Evolutionary conservation across 1,284 basidiomycete species (phyloP).

Genomic region (Puccinia polysora): DNA sequence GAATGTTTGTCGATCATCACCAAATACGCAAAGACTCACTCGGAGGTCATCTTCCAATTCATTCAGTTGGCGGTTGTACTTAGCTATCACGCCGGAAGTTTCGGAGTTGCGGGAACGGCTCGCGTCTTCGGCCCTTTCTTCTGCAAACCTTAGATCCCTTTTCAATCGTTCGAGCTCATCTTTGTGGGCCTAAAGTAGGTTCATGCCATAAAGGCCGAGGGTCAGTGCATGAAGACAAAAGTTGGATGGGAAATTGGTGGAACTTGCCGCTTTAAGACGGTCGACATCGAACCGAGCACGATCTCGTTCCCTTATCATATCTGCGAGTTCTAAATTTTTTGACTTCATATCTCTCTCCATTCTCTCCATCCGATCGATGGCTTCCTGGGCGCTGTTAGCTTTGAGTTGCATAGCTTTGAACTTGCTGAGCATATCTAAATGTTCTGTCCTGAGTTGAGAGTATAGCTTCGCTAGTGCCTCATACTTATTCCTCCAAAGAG

Average conservation of each 20-base stretch:
- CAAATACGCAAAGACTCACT: constrained; percentile 57
- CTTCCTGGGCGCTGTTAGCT: constrained; percentile 96
- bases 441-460: constrained; percentile 93
- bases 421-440: constrained; percentile 93
- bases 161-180: constrained; percentile 91
- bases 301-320: constrained; percentile 98
- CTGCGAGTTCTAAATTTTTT: constrained; percentile 95
- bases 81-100: constrained; percentile 77
- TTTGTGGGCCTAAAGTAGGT: constrained; percentile 65
- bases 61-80: constrained; percentile 91
- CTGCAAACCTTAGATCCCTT: constrained; percentile 91
- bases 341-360: constrained; percentile 98
- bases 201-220: background rate
- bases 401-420: constrained; percentile 97
- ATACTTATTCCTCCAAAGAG: constrained; percentile 96
- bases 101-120: constrained; percentile 87
- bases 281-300: constrained; percentile 95
- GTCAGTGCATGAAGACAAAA: constrained; percentile 4
- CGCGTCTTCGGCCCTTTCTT: constrained; percentile 93
- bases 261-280: constrained; percentile 70
- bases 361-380: constrained; percentile 97
- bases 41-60: constrained; percentile 91
- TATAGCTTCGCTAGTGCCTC: constrained; percentile 98
- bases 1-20: constrained; percentile 9
- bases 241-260: background rate